phyloP scores from a whole-genome alignment of 108 stramenopile species.

The Cylindrotheca fusiformis region DNA sequence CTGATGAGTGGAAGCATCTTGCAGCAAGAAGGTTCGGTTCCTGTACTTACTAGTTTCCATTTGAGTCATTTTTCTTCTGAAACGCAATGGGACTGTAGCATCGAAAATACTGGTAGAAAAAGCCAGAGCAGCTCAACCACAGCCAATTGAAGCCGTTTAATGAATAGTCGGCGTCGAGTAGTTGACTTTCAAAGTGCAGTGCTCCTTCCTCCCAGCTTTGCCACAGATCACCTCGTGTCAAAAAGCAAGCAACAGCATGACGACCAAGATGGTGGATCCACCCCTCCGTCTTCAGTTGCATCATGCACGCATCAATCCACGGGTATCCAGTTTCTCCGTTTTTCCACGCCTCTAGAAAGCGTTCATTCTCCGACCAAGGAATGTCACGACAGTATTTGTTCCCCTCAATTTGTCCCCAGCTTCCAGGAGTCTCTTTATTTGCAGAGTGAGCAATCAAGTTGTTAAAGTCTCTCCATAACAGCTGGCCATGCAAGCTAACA shows the following conservation, averaged over 20 bases:
- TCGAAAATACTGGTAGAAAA: conserved; percentile 95
- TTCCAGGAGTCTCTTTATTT: conserved; percentile 42
- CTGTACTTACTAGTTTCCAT: conserved; percentile 88
- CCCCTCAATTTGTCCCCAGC: conserved; percentile 71
- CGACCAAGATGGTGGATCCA: conserved; percentile 97
- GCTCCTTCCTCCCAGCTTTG: conserved; percentile 95
- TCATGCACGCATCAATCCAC: conserved; percentile 96
- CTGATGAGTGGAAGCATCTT: too few relatives aligned
- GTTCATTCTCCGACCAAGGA: conserved; percentile 83
- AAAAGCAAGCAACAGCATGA: conserved; percentile 96
- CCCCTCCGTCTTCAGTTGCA: conserved; percentile 84
- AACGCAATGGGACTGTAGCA: conserved; percentile 92
- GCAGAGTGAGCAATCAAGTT: conserved; percentile 81
- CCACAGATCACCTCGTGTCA: conserved; percentile 96
- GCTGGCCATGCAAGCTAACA: conserved; percentile 89
- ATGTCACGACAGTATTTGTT: conserved; percentile 76
- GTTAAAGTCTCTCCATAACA: conserved; percentile 94
- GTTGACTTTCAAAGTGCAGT: conserved; percentile 69
- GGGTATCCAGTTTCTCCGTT: conserved; percentile 93
- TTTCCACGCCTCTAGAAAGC: conserved; percentile 83
- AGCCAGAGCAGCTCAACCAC: conserved; percentile 88
- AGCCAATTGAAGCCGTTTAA: conserved; percentile 97
- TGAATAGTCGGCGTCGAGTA: conserved; percentile 93
- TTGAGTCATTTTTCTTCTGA: conserved; percentile 87
- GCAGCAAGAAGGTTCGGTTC: too few relatives aligned